phyloP scores from a whole-genome alignment of 805 yeast genomes.

The Candida yuanshanica region DNA sequence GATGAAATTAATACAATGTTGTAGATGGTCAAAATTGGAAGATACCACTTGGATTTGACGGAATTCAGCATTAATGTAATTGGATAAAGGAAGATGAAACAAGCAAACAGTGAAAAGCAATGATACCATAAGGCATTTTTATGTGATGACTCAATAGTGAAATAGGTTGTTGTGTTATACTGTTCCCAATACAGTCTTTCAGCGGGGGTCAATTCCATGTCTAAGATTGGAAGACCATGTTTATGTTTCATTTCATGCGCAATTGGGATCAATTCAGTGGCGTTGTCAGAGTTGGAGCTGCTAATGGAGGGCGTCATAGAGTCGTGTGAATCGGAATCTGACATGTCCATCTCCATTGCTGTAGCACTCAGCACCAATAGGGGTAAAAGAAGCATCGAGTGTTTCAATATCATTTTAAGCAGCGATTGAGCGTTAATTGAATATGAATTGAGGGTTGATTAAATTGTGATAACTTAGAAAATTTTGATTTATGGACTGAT shows the following conservation, averaged over 20 bases:
- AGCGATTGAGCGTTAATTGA: too few species aligned
- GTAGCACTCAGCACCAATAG: conserved; percentile 1
- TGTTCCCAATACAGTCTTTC: conserved; percentile 73
- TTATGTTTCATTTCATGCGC: conserved; percentile 41
- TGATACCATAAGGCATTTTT: conserved; percentile 53
- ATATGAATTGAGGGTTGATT: too few species aligned
- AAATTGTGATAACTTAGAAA: too few species aligned
- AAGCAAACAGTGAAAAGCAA: conserved; percentile 34
- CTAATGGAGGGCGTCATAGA: neutral
- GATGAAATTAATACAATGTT: conserved; percentile 42
- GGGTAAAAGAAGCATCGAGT: neutral
- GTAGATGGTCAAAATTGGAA: conserved; percentile 52
- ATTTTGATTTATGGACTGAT: too few species aligned
- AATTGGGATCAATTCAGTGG: conserved; percentile 29
- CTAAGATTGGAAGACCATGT: conserved; percentile 74
- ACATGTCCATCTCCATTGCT: conserved; percentile 23
- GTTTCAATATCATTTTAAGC: neutral
- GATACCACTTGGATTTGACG: conserved; percentile 50
- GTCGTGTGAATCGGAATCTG: conserved; percentile 7
- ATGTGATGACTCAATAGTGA: conserved; percentile 46
- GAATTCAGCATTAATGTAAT: conserved; percentile 58
- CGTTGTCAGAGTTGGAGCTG: conserved; percentile 5
- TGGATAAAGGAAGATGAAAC: conserved; percentile 61
- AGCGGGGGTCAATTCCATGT: conserved; percentile 59
- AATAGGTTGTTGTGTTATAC: conserved; percentile 73